Evolutionary conservation across 2,329 filamentous ascomycete species (phyloP), one percentile per base, ranked within the genome.

Genomic region (Cyanodermella asteris): DNA sequence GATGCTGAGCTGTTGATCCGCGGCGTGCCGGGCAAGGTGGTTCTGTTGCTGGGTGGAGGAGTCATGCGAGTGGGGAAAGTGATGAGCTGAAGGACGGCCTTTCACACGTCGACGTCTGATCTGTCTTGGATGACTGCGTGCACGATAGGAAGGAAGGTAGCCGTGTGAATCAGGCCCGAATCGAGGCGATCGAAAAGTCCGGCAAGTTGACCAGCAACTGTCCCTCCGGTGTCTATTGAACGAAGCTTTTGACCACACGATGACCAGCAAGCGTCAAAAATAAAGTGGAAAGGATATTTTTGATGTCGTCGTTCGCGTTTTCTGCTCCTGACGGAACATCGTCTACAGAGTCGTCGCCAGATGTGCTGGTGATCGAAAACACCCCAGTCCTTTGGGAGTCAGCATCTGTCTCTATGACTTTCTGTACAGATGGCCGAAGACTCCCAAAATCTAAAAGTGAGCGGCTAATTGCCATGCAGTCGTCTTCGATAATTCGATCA

Each of bases 81-180:
- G 14, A 29, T 31, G 14, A 29, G 27, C 20, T 31, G 13, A 14
- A 29, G 25, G 20, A 32, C 24, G 13, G 27, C 21, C 17, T 30
- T 29, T 18, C 19, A 30, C 16, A 32, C 23, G 8, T 30, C 24
- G 24, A 29, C 7, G 28, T 32, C 19, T 15, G 24, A 22, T 15
- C 26, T 24, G 16, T 26, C 3, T 26, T 29, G 20, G 16, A 31
- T 13, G 16, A 31, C 16, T n/a, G n/a, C n/a, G n/a, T 27, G 27
- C 9, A 4, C 17, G 16, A 26, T 11, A 11, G 24, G 11, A 26
- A 11, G 17, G 24, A 19, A 26, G 17, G 19, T 4, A 19, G 22
- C 25, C 19, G 22, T 22, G 25, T 23, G 11, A 20, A 27, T 14
- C 19, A 22, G 12, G 12, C 3, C 4, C 15, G 15, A 22, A 13